Evolutionary conservation across 257 asterid species (phyloP).

Genomic region (Solanum ossicruentum): DNA sequence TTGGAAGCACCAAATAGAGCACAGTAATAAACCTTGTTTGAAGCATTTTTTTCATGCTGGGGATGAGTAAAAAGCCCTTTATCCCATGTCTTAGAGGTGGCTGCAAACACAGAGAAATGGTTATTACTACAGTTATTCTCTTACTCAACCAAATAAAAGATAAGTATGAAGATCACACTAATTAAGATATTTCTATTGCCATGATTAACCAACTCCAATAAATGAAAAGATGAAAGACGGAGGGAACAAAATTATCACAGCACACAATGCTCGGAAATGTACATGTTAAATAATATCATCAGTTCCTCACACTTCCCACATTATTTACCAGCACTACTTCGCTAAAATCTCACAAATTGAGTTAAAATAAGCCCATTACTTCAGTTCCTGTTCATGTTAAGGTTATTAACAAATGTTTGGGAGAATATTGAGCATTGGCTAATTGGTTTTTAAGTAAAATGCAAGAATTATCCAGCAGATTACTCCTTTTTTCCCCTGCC

Average conservation of each 20-base stretch:
- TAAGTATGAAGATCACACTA: not conserved
- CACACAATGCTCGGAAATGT: not conserved
- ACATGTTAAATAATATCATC: not conserved
- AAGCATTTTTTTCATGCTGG: slow-evolving; percentile 38
- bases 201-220: not conserved
- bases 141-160: not conserved
- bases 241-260: not conserved
- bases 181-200: not conserved
- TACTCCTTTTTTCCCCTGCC: not conserved
- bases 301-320: not conserved
- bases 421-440: not conserved
- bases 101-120: slow-evolving; percentile 23
- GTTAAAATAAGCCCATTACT: not conserved
- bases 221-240: not conserved
- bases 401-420: not conserved
- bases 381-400: not conserved
- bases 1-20: not conserved
- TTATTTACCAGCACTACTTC: not conserved
- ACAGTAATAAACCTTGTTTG: slow-evolving; percentile 42
- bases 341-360: not conserved
- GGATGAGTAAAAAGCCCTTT: slow-evolving; percentile 61
- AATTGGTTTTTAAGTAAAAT: not conserved
- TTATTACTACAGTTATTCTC: not conserved
- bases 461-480: not conserved
- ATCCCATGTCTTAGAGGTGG: slow-evolving; percentile 74